Base-by-base conservation (phyloP, 2,329 filamentous ascomycete genomes). In the Aspergillus sp. region DNA sequence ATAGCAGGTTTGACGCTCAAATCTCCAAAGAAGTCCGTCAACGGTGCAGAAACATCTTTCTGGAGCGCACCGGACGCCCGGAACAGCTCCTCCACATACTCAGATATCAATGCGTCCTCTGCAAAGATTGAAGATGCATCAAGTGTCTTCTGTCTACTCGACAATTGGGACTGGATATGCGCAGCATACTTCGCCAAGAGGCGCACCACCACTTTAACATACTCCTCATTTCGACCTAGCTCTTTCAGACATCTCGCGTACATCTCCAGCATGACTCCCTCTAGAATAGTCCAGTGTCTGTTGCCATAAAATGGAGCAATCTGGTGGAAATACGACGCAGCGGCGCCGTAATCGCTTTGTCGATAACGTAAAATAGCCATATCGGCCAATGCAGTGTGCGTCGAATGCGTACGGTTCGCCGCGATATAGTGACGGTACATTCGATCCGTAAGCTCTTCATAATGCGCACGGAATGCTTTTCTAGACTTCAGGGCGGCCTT, bases 321-420 rank as follows among this genome's bases (percentile, higher is more conserved):
- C 45, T 87, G 83, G 66, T 89, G 84, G 66, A 99, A 95, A 67
- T 90, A 93, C 0, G 83, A 83, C 0, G 89, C 87, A 1, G 95
- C 93, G 1, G 85, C 83, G 2, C 78, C 80, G 68, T 87, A 93
- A 63, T 98, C 90, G 20, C 84, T 83, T 3, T 90, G 80, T 58
- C 89, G 85, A 64, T 88, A 95, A 67, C 93, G 93, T 50, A 97
- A 78, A 5, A 95, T 83, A 1, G 92, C 95, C 45, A 98, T 82
- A 72, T 99, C 95, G 9, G 91, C 89, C 72, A 93, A 85, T 59
- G 88, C 87, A 18, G 87, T 83, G 64, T 96, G 87, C 1, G 89
- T 87, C 7, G 91, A 90, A 65, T 96, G 89, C 0, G 81, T 81
- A 62, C 93, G 89, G 55, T 87, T 89, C 4, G 93, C 91, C 4